phyloP scores from a whole-genome alignment of 2,329 filamentous ascomycete genomes.

The Trichoderma sp. region DNA sequence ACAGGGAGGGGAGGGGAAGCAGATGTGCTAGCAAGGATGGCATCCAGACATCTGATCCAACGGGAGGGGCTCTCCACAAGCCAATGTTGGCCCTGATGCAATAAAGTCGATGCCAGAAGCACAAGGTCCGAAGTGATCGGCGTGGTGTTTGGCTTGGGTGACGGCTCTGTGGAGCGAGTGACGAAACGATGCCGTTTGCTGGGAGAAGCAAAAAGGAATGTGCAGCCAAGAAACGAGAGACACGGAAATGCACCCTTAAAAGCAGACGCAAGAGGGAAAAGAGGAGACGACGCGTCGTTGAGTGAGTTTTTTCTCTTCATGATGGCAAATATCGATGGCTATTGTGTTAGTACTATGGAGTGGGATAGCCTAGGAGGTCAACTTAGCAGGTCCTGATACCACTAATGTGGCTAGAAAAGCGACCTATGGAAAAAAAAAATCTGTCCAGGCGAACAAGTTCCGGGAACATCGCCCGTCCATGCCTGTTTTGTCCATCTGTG shows the following conservation, averaged over 20 bases:
- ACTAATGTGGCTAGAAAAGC: background rate
- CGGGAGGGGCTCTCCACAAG: constrained; percentile 13
- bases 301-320: background rate
- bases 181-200: constrained; percentile 20
- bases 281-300: background rate
- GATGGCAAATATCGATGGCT: background rate
- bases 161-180: constrained; percentile 19
- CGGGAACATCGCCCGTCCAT: background rate
- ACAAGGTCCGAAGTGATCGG: constrained; percentile 9
- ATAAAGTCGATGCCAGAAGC: background rate
- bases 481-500: constrained; percentile 2
- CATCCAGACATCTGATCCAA: constrained; percentile 3
- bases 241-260: background rate
- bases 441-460: background rate
- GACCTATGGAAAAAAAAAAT: background rate
- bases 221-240: constrained; percentile 4
- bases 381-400: background rate
- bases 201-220: background rate
- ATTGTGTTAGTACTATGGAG: background rate
- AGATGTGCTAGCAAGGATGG: background rate
- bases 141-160: constrained; percentile 17
- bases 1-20: background rate
- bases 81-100: background rate
- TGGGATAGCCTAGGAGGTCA: background rate
- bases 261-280: background rate